phyloP scores from a whole-genome alignment of 2,329 filamentous ascomycete species.

The Pseudogymnoascus sp. region DNA sequence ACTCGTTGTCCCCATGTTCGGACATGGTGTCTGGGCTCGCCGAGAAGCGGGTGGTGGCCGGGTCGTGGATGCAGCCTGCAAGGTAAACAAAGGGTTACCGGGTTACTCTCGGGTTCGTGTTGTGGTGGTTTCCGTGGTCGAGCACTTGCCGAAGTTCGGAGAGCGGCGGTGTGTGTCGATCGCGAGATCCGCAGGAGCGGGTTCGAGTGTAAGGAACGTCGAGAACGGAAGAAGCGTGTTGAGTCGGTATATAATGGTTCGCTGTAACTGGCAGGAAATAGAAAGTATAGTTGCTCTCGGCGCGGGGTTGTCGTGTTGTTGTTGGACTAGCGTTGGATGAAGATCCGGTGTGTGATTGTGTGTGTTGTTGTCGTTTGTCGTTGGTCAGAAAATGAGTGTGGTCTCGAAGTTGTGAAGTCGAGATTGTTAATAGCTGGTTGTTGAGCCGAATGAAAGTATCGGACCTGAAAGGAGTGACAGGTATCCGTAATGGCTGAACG shows the following conservation, averaged over 20 bases:
- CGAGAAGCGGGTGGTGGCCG: background rate
- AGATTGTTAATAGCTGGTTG: constrained; percentile 17
- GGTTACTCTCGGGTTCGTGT: background rate
- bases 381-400: constrained; percentile 9
- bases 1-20: constrained; percentile 20
- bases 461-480: constrained; percentile 45
- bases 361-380: constrained; percentile 5
- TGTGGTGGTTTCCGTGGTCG: background rate
- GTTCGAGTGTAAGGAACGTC: constrained; percentile 11
- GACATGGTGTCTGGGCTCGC: background rate
- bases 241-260: constrained; percentile 18
- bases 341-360: background rate
- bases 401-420: constrained; percentile 15
- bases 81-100: background rate
- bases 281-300: constrained; percentile 14
- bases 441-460: constrained; percentile 31
- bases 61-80: background rate
- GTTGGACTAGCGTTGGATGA: background rate
- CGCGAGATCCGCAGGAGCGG: background rate
- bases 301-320: constrained; percentile 1
- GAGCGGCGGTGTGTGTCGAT: constrained; percentile 1
- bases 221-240: constrained; percentile 19
- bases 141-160: background rate
- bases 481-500: constrained; percentile 30
- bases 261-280: constrained; percentile 28